These are phyloP conservation scores for Botrytis elliptica DNA, from an alignment of 2,329 filamentous ascomycete species.

Conservation along the genomic window DNA sequence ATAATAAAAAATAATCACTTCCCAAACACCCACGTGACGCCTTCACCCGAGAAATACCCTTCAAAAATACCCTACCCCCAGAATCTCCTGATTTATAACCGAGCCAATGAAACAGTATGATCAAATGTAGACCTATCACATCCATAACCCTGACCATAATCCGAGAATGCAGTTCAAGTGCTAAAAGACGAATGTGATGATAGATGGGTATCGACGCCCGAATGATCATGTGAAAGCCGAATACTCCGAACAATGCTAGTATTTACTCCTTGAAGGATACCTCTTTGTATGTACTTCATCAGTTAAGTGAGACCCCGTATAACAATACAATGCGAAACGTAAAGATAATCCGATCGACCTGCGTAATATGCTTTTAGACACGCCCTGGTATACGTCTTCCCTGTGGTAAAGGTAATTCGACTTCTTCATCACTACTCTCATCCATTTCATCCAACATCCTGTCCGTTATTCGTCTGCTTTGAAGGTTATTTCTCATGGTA, in stretches of 20 bases:
- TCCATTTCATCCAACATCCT: slow-evolving; percentile 40
- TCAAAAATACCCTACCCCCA: neutral
- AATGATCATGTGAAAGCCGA: slow-evolving; percentile 2
- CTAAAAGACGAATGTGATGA: neutral
- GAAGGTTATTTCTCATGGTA: slow-evolving; percentile 24
- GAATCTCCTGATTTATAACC: neutral
- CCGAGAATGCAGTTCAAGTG: neutral
- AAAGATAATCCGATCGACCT: neutral
- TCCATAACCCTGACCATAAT: neutral
- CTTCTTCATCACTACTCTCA: slow-evolving; percentile 40
- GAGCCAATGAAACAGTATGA: neutral
- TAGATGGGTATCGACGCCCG: neutral
- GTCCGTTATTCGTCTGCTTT: slow-evolving; percentile 34
- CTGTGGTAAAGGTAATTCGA: slow-evolving; percentile 36
- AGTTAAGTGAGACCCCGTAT: neutral
- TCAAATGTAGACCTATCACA: neutral
- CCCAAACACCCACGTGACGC: neutral
- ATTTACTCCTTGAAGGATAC: slow-evolving; percentile 6
- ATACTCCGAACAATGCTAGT: slow-evolving; percentile 12
- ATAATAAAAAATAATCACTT: neutral
- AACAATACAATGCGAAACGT: neutral
- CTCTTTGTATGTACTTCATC: neutral
- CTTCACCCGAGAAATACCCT: neutral
- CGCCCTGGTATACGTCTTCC: slow-evolving; percentile 32
- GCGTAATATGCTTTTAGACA: slow-evolving; percentile 13